These are phyloP conservation scores for Torulaspora microellipsoides DNA, from an alignment of 805 yeast species.

Conservation along the genomic window DNA sequence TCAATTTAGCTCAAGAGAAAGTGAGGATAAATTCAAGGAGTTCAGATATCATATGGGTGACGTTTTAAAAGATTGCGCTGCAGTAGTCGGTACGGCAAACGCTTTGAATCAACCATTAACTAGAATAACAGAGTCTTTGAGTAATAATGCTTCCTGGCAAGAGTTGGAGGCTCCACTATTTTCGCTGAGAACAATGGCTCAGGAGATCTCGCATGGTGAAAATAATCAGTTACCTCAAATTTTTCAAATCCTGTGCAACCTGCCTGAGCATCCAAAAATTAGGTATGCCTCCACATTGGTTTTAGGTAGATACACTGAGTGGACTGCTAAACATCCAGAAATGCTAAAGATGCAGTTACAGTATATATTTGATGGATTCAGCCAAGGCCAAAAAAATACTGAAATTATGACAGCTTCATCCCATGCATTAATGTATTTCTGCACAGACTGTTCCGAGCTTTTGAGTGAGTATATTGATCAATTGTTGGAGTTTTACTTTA, in stretches of 20 bases:
- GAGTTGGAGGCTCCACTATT: conserved; percentile 85
- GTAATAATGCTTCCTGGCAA: conserved; percentile 58
- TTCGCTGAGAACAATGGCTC: conserved; percentile 89
- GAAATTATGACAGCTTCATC: conserved; percentile 78
- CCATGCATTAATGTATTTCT: conserved; percentile 88
- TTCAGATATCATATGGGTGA: conserved; percentile 97
- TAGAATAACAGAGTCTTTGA: conserved; percentile 44
- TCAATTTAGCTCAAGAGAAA: conserved; percentile 66
- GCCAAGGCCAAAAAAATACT: conserved; percentile 23
- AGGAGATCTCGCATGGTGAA: conserved; percentile 70
- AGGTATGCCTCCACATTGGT: conserved; percentile 92
- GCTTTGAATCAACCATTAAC: conserved; percentile 70
- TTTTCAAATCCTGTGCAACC: conserved; percentile 45
- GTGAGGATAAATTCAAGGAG: conserved; percentile 87
- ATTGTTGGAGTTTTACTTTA: conserved; percentile 65
- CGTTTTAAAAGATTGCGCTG: conserved; percentile 93
- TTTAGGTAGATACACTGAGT: conserved; percentile 91
- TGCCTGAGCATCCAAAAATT: conserved; percentile 82
- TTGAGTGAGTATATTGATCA: conserved; percentile 68
- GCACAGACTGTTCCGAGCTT: conserved; percentile 78
- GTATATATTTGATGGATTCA: conserved; percentile 75
- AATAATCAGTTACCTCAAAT: conserved; percentile 66
- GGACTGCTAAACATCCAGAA: conserved; percentile 87
- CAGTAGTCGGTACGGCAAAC: conserved; percentile 71
- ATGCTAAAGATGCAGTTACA: conserved; percentile 76